Base-by-base conservation (phyloP, 805 yeast genomes). In the Metschnikowia drakensbergensis region DNA sequence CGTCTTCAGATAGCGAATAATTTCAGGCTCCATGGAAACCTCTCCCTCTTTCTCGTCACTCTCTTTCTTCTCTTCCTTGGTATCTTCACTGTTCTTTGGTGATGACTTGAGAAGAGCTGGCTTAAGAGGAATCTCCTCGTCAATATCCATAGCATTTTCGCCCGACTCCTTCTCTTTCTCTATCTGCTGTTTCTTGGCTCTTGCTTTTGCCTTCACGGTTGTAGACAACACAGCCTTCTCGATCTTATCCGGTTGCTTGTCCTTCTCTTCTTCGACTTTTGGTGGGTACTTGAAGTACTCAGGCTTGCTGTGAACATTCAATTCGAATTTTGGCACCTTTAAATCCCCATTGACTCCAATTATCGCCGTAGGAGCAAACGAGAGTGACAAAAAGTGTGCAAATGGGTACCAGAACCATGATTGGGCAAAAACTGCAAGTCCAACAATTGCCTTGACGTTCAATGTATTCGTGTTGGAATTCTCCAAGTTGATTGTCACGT, bases 391-490 rank as follows among this genome's bases (percentile, higher is more conserved):
- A 73, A 94, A 94, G 69, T 94, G 98, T 1, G 97, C 82, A 50
- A 91, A 77, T 51, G 99, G 99, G 82, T 84, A 94, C 99, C 99
- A 94, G 69, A 90, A 88, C 99, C 99, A 94, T 64, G 87, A 88
- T 72, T 94, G 99, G 8, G 86, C 74, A 64, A 94, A 94, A 51
- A 94, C 80, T 0, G 94, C 83, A 57, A 94, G 72, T 35, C 99
- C 99, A 49, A 91, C 96, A 59, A 94, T 84, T 0, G 97, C 94
- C 67, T 87, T 86, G 63, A 85, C 83, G 68, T 94, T 92, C 55
- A 94, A 77, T 22, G 96, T 89, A 52, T 90, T 95, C 36, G 96
- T 89, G 57, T 90, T 91, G 25, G 83, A 61, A 65, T 91, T 88
- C 67, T 94, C 97, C 44, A 92, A 75, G 58, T 86, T 86, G 55